Evolutionary conservation across 371 early-diverging fungal species (phyloP).

Genomic region (Rhizopus sp.): DNA sequence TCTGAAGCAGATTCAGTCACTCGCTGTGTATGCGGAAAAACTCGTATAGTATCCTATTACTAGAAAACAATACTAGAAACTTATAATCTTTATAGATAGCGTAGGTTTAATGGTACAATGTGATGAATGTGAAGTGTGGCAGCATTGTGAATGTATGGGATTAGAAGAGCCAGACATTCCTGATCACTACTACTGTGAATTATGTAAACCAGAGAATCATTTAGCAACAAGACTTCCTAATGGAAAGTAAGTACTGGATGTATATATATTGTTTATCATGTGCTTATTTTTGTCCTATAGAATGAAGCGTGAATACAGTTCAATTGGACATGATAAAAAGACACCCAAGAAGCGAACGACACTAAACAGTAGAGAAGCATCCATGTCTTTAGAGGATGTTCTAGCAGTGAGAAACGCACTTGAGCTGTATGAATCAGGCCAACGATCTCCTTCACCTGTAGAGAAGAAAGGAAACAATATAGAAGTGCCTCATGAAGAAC

Average conservation of each 20-base stretch:
- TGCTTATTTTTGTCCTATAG: conserved; percentile 5
- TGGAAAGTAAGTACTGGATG: conserved; percentile 29
- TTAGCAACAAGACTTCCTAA: conserved; percentile 12
- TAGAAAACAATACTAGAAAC: background rate
- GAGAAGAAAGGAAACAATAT: background rate
- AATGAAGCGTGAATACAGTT: conserved; percentile 22
- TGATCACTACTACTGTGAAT: conserved; percentile 85
- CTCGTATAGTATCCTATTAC: conserved; percentile 46
- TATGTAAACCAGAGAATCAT: conserved; percentile 55
- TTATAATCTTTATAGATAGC: conserved; percentile 27
- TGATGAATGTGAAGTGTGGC: conserved; percentile 88
- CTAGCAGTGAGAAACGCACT: conserved; percentile 45
- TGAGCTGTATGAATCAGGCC: conserved; percentile 24
- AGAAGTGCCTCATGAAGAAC: conserved; percentile 3
- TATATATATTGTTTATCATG: background rate
- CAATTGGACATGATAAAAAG: conserved; percentile 28
- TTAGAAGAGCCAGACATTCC: conserved; percentile 71
- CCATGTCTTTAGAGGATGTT: conserved; percentile 57
- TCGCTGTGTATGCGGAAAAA: conserved; percentile 75
- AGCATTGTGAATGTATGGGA: conserved; percentile 84
- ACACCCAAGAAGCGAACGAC: conserved; percentile 61
- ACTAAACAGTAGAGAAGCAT: conserved; percentile 60
- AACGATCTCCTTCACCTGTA: background rate
- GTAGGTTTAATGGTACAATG: conserved; percentile 86
- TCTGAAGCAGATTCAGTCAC: conserved; percentile 67